Evolutionary conservation across 164 flowering plant species (phyloP).

Genomic region (Chimonanthus praecox): DNA sequence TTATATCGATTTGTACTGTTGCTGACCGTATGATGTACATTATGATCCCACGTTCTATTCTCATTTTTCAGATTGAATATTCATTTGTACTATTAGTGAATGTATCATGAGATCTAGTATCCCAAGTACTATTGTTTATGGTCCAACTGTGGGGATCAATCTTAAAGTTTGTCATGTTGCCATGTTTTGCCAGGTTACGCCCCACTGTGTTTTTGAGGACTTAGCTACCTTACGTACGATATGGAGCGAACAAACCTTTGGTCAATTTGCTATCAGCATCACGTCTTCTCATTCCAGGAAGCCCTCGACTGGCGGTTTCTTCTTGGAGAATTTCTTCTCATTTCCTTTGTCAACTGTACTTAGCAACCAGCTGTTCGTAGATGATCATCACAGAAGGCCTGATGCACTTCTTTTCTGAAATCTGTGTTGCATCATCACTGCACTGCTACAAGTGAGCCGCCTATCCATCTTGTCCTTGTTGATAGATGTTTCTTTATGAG

Average conservation of each 20-base stretch:
- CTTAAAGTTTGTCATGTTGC: background rate
- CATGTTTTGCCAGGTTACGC: conserved; percentile 36
- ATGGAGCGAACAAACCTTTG: conserved; percentile 74
- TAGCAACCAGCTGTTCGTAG: conserved; percentile 39
- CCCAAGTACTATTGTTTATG: too few relatives aligned
- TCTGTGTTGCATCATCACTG: conserved; percentile 51
- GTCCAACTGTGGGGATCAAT: too few relatives aligned
- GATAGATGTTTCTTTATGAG: background rate
- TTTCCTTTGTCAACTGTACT: conserved; percentile 95
- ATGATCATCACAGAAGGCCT: conserved; percentile 47
- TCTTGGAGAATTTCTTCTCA: conserved; percentile 64
- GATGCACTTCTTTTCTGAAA: conserved; percentile 50
- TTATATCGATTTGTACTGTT: too few relatives aligned
- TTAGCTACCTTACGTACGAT: conserved; percentile 32
- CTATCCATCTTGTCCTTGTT: background rate
- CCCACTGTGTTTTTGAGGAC: conserved; percentile 28
- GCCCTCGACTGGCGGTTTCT: conserved; percentile 85
- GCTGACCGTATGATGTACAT: too few relatives aligned
- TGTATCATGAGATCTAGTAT: too few relatives aligned
- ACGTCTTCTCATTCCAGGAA: conserved; percentile 65
- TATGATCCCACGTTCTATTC: too few relatives aligned
- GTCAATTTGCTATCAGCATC: conserved; percentile 52
- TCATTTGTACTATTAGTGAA: too few relatives aligned
- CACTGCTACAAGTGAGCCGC: conserved; percentile 48
- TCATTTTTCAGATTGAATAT: too few relatives aligned